phyloP scores from a whole-genome alignment of 2,329 filamentous ascomycete species.

The Ophiosphaerella korrae region DNA sequence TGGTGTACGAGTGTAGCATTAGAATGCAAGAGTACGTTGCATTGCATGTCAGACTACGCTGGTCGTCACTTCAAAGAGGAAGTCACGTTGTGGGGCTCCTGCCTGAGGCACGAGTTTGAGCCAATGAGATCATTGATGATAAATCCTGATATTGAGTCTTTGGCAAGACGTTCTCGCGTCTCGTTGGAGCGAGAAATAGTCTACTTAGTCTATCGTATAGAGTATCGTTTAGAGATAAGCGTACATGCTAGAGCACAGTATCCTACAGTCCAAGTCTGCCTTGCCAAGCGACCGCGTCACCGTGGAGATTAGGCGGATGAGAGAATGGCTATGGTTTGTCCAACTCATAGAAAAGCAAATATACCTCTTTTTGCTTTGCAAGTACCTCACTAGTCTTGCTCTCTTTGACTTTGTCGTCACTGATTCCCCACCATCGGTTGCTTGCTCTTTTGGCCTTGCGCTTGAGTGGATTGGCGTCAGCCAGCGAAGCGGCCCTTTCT shows the following conservation, averaged over 20 bases:
- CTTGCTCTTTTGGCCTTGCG: conserved; percentile 64
- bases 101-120: conserved; percentile 4
- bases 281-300: too few relatives aligned
- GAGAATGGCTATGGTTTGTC: conserved; percentile 50
- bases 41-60: conserved; percentile 20
- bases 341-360: conserved; percentile 93
- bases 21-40: conserved; percentile 19
- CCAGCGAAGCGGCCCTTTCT: conserved; percentile 48
- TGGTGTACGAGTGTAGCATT: conserved; percentile 21
- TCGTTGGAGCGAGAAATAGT: not conserved
- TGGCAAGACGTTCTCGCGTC: not conserved
- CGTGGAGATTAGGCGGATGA: too few relatives aligned
- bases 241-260: too few relatives aligned
- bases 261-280: too few relatives aligned
- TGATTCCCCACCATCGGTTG: conserved; percentile 96
- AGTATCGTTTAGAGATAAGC: not conserved
- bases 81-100: conserved; percentile 18
- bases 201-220: not conserved
- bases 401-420: conserved; percentile 95
- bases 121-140: conserved; percentile 32
- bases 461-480: conserved; percentile 51
- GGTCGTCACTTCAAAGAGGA: conserved; percentile 7
- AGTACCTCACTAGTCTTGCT: conserved; percentile 90
- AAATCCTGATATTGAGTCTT: conserved; percentile 6
- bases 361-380: conserved; percentile 93